phyloP scores from a whole-genome alignment of 768 basidiomycete species.

The Lentinus tigrinus region DNA sequence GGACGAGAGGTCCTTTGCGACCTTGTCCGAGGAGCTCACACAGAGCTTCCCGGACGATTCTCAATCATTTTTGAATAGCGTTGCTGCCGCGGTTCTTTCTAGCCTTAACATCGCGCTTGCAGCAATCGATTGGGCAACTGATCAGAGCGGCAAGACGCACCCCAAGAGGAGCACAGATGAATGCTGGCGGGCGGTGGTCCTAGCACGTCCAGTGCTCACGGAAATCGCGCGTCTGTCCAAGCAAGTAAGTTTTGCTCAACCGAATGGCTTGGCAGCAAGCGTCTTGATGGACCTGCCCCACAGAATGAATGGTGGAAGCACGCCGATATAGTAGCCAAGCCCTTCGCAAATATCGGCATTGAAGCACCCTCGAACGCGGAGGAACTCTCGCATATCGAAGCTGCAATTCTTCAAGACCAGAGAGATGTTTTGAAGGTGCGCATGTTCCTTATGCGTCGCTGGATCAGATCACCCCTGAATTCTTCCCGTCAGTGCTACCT shows the following conservation, averaged over 20 bases:
- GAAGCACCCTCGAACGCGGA: not conserved
- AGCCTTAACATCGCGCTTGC: too few relatives aligned
- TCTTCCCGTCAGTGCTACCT: too few relatives aligned
- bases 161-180: not conserved
- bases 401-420: not conserved
- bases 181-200: not conserved
- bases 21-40: too few relatives aligned
- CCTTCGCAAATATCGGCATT: not conserved
- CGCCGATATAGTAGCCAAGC: not conserved
- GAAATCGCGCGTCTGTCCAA: not conserved
- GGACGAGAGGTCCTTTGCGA: too few relatives aligned
- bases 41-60: too few relatives aligned
- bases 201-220: not conserved
- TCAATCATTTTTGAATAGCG: too few relatives aligned
- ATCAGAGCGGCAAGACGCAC: not conserved
- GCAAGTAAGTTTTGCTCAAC: not conserved
- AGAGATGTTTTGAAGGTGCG: not conserved
- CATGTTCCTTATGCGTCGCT: not conserved
- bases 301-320: too few relatives aligned
- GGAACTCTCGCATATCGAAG: not conserved
- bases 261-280: not conserved
- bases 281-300: not conserved
- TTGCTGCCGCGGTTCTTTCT: too few relatives aligned
- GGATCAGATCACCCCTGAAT: too few relatives aligned
- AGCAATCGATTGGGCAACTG: too few relatives aligned